Conservation (phyloP, 129 eudicot genomes). For the Oenanthe sinensis region DNA sequence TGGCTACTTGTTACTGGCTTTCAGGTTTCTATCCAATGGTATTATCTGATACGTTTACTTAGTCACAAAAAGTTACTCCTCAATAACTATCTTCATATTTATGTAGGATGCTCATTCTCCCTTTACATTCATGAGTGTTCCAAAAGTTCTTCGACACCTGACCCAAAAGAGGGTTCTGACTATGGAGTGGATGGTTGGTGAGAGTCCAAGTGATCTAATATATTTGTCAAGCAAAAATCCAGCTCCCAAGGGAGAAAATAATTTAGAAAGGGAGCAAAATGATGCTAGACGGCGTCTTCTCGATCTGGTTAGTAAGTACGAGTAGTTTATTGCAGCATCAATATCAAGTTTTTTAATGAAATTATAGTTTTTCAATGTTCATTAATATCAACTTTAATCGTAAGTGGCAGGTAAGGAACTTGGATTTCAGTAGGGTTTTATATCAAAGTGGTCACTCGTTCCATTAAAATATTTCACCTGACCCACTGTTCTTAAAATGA, state of each 20-base stretch:
- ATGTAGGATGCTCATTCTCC: slow-evolving; percentile 87
- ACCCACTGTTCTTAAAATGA: too few relatives aligned
- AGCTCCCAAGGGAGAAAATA: slow-evolving; percentile 19
- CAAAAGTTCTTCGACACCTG: slow-evolving; percentile 55
- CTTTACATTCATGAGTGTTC: slow-evolving; percentile 59
- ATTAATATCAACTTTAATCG: background rate
- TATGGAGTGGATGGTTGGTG: slow-evolving; percentile 98
- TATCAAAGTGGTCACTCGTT: too few relatives aligned
- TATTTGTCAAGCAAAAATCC: slow-evolving; percentile 29
- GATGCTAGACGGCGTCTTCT: slow-evolving; percentile 70
- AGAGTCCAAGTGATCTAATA: slow-evolving; percentile 78
- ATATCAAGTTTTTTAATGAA: background rate
- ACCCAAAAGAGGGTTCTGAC: slow-evolving; percentile 71
- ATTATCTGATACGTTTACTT: background rate
- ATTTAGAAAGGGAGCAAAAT: slow-evolving; percentile 36
- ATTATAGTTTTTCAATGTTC: too few relatives aligned
- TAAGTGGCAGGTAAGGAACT: slow-evolving; percentile 1
- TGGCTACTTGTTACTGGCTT: background rate
- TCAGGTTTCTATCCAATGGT: too few relatives aligned
- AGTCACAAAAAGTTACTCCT: background rate
- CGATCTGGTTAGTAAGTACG: slow-evolving; percentile 56
- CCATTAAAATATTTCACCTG: too few relatives aligned
- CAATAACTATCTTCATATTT: slow-evolving; percentile 2
- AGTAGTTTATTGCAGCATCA: background rate
- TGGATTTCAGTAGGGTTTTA: background rate